These are phyloP conservation scores for Fragilariopsis cylindrus DNA, from an alignment of 108 stramenopile species.

Conservation along the genomic window DNA sequence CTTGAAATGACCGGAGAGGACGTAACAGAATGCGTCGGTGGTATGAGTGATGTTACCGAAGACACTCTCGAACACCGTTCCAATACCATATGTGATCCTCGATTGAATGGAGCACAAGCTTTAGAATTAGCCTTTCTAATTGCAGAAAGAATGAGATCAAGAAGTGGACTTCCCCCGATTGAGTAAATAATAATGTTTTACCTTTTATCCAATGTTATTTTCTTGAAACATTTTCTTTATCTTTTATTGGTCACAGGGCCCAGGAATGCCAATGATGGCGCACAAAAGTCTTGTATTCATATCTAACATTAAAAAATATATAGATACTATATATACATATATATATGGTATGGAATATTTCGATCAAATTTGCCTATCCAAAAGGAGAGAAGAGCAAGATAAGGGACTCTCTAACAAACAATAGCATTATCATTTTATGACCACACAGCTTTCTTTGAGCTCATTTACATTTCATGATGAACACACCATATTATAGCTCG, in stretches of 20 bases:
- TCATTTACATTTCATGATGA: no score
- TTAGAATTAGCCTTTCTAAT: constrained; percentile 97
- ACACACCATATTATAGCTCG: no score
- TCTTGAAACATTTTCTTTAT: neutral
- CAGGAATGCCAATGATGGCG: no score
- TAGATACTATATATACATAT: no score
- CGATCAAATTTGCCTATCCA: no score
- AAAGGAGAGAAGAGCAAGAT: no score
- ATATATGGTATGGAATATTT: no score
- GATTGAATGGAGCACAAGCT: constrained; percentile 97
- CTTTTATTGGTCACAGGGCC: no score
- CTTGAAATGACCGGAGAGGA: constrained; percentile 97
- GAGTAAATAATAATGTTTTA: constrained; percentile 39
- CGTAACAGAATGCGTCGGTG: constrained; percentile 99
- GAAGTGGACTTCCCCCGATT: constrained; percentile 84
- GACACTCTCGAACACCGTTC: constrained; percentile 79
- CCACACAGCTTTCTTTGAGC: no score
- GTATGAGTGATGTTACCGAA: constrained; percentile 86
- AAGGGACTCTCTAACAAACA: no score
- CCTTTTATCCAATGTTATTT: neutral
- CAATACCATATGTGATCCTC: constrained; percentile 96
- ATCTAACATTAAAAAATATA: no score
- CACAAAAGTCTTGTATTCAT: neutral
- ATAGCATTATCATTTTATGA: no score
- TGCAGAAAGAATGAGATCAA: constrained; percentile 91